Percentiles rank a stretch among this genome's conserved stretches.
Conservation (phyloP, 78 protist genomes). For the Speleostelium caveatum region DNA sequence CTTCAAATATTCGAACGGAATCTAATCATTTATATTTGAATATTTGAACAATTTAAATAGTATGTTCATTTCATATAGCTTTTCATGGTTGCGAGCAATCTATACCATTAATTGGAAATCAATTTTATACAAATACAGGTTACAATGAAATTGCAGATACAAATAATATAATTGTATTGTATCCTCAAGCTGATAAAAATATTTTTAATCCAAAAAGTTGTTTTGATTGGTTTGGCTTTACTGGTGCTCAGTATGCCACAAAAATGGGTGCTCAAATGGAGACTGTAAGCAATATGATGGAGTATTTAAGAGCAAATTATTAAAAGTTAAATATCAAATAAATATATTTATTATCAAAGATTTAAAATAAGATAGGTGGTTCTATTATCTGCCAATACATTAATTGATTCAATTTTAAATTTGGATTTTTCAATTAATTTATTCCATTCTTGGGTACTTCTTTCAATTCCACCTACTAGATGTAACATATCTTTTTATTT, state of each 20-base stretch:
- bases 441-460: neutral
- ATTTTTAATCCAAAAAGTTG: conserved; percentile 83
- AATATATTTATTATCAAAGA: too few species aligned
- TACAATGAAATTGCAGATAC: conserved; percentile 87
- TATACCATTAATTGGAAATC: conserved; percentile 30
- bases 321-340: too few species aligned
- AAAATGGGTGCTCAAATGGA: conserved; percentile 74
- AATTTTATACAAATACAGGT: conserved; percentile 78
- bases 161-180: conserved; percentile 82
- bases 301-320: conserved; percentile 20
- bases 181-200: conserved; percentile 82
- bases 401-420: too few species aligned
- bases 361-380: too few species aligned
- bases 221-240: conserved; percentile 84
- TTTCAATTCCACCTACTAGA: neutral
- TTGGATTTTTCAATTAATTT: too few species aligned
- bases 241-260: conserved; percentile 66
- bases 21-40: neutral
- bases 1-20: neutral
- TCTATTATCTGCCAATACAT: too few species aligned
- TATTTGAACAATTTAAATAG: too few species aligned
- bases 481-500: neutral
- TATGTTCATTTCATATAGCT: conserved; percentile 65
- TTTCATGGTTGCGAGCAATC: conserved; percentile 86
- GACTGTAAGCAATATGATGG: conserved; percentile 46